Percentiles rank a stretch among this genome's conserved stretches.
These are phyloP conservation scores for Hemileia vastatrix DNA, from an alignment of 1,284 basidiomycete genomes.

Conservation along the genomic window DNA sequence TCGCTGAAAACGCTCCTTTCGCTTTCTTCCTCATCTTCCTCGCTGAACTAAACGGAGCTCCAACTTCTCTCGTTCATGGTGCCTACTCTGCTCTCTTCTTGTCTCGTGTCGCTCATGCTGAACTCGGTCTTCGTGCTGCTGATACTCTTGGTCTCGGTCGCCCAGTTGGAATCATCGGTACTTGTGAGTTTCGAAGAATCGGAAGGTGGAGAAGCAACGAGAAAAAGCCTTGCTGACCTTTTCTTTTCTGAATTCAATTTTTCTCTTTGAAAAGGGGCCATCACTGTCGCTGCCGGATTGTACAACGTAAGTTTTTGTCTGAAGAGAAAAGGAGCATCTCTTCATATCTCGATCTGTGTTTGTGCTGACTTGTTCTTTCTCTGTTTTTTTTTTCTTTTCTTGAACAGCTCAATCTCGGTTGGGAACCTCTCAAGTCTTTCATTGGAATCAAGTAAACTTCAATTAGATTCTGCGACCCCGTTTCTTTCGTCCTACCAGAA, in stretches of 20 bases:
- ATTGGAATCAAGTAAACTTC: too few relatives aligned
- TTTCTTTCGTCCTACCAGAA: too few relatives aligned
- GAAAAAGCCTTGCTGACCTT: neutral
- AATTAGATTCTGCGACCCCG: too few relatives aligned
- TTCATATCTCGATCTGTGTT: too few relatives aligned
- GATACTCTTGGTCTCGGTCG: slow-evolving; percentile 25
- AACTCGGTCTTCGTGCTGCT: slow-evolving; percentile 28
- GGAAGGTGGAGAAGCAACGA: neutral
- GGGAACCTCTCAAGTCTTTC: too few relatives aligned
- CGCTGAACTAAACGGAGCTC: slow-evolving; percentile 44
- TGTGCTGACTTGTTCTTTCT: too few relatives aligned
- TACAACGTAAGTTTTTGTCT: too few relatives aligned
- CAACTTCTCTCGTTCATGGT: slow-evolving; percentile 40
- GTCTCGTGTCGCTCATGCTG: slow-evolving; percentile 35
- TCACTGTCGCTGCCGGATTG: too few relatives aligned
- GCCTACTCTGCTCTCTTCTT: slow-evolving; percentile 39
- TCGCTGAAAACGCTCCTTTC: slow-evolving; percentile 29
- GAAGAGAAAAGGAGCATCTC: too few relatives aligned
- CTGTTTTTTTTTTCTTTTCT: too few relatives aligned
- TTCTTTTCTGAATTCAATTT: neutral
- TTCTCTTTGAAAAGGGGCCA: too few relatives aligned
- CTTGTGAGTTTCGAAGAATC: slow-evolving; percentile 6
- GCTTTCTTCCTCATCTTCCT: slow-evolving; percentile 43
- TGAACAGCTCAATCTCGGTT: too few relatives aligned
- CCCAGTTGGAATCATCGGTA: slow-evolving; percentile 31